Base-by-base conservation (phyloP, 768 basidiomycete genomes). In the Pleurotus cornucopiae region DNA sequence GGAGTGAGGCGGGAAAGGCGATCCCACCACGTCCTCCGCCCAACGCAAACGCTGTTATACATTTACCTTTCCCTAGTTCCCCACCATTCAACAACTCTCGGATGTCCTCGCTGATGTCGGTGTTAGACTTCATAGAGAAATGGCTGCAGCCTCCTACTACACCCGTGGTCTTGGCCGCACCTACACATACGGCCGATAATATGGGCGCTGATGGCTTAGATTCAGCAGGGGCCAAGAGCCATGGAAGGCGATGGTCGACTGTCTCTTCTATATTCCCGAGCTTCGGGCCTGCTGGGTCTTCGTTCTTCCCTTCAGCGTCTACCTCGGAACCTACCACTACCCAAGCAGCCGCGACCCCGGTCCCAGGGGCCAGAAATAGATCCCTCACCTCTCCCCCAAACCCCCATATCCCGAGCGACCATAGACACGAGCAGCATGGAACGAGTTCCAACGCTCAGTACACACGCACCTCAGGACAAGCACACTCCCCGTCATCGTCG, bases 61-160 rank as follows among this genome's bases (percentile, higher is more conserved):
- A 90, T 64, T 72, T 89, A 5, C 84, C 86, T 14, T 89, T 89
- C 73, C 88, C 90, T 3, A 84, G 81, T 60, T 84, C 84, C 3
- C 87, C 85, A 14, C 69, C 76, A 2, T 82, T 79, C 55, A 78
- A 76, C 2, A 70, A 77, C 48, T 67, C 70, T 34, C 81, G 83
- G n/a, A 72, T 86, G 70, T 75, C 76, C 14, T 71, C 79, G 41
- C 71, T 92, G 18, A 71, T 86, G 55, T 81, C 85, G 11, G 77
- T 91, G 54, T 70, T 91, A 46, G 72, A 77, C 41, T 89, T 90
- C 68, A 67, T 91, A 54, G 86, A 90, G 69, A 76, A 77, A 51
- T 79, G 87, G 69, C 68, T 88, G 16, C 74, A 75, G 45, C 86
- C 86, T 3, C 56, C 62, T 9, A 38, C 6, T 1, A 62, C 73